phyloP scores from a whole-genome alignment of 208 protist genomes.

The Herpetomonas samuelpessoai region DNA sequence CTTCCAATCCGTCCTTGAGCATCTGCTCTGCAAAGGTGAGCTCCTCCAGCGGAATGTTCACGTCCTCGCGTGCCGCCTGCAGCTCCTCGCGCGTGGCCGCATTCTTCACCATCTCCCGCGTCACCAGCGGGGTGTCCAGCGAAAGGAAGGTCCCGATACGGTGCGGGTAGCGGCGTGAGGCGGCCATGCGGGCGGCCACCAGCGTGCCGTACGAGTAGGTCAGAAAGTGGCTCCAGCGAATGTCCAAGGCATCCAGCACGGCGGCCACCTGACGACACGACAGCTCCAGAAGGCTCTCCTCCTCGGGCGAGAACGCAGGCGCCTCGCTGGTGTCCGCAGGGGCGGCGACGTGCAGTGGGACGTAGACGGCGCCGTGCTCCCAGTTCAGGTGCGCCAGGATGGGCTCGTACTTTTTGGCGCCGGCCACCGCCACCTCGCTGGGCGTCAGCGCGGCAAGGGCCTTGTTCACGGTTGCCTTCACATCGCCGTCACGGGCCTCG shows the following conservation, averaged over 20 bases:
- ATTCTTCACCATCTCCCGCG: constrained; percentile 54
- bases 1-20: constrained; percentile 45
- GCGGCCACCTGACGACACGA: constrained; percentile 63
- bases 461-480: not conserved
- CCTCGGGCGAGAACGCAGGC: constrained; percentile 12
- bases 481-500: not conserved
- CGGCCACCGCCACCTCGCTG: constrained; percentile 12
- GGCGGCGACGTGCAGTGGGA: constrained; percentile 44
- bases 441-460: constrained; percentile 13
- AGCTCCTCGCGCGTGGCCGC: constrained; percentile 54
- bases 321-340: not conserved
- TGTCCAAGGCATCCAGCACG: constrained; percentile 75
- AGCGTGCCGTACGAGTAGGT: constrained; percentile 74
- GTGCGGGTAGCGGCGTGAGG: constrained; percentile 51
- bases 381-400: constrained; percentile 61
- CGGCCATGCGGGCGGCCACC: constrained; percentile 71
- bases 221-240: constrained; percentile 79
- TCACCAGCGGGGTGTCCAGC: constrained; percentile 78
- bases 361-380: constrained; percentile 73
- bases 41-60: constrained; percentile 67
- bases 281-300: constrained; percentile 35
- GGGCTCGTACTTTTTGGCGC: constrained; percentile 52
- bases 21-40: constrained; percentile 59
- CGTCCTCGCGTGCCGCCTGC: constrained; percentile 56
- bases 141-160: constrained; percentile 66